Evolutionary conservation across 1,139 yeast species (phyloP), one percentile per base, ranked within the genome.

Genomic region (Candida tropicalis): DNA sequence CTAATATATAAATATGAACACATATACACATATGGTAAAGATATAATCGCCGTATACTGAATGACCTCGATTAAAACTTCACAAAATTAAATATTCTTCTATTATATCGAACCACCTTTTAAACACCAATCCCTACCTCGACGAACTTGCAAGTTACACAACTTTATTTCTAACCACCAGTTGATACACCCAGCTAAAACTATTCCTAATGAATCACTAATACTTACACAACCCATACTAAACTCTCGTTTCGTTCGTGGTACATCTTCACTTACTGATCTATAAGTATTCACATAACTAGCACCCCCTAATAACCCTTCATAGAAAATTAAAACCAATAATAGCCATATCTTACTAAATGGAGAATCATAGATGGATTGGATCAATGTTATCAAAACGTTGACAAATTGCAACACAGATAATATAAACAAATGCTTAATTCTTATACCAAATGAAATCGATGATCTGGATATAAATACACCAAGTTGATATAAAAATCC

Each of bases 401-500:
- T 91, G 29, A 80, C 17, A n/a, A 74, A 63, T 61, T 93, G 99
- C 32, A 91, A 68, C 0, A 75, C 29, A 0, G 96, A 78, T 10
- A 91, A 77, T 27, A 80, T 42, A 59, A 84, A 83, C 9, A 93
- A 68, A 7, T 71, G 70, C 38, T 65, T 70, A 35, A 90, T 65
- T 38, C 96, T 66, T 27, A 87, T 56, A 2, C 76, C 76, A 46
- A 84, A 73, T 6, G 82, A 73, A 1, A 88, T 82, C 1, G 96
- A 87, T 0, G 97, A 87, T 44, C 98, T 71, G 2, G 97, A 89
- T 1, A 93, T 76, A 56, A 91, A 89, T 0, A 93, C 99, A 6
- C 99, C 99, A 6, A 89, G 62, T 60, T 93, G 98, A 58, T 93
- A 93, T 2, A 91, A 62, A 5, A 95, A 86, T n/a, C 97, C 96